phyloP scores from a whole-genome alignment of 2,329 filamentous ascomycete genomes.

The Alternaria incomplexa region DNA sequence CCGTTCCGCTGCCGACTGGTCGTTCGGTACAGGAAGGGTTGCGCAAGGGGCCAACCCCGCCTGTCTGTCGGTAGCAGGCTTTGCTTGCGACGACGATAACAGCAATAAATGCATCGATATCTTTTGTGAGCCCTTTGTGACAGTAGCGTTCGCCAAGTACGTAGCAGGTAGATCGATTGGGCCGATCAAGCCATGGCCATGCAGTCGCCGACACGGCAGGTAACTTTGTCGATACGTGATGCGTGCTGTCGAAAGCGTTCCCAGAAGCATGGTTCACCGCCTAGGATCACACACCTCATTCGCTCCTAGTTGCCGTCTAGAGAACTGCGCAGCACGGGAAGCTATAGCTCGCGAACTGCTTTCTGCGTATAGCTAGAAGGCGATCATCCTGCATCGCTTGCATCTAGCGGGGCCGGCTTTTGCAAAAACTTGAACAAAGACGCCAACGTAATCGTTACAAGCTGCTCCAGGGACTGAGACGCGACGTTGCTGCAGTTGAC shows the following conservation, averaged over 20 bases:
- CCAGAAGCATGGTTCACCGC: slow-evolving; percentile 26
- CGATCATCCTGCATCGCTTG: not conserved
- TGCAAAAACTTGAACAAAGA: not conserved
- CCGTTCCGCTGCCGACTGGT: slow-evolving; percentile 29
- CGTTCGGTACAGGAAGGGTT: slow-evolving; percentile 8
- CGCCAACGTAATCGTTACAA: not conserved
- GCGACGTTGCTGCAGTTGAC: not conserved
- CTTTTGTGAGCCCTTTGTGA: not conserved
- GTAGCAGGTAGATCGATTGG: not conserved
- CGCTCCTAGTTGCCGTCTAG: slow-evolving; percentile 27
- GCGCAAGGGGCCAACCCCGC: slow-evolving; percentile 7
- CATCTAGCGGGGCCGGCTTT: not conserved
- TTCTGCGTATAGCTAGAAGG: slow-evolving; percentile 1
- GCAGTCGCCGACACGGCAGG: slow-evolving; percentile 6
- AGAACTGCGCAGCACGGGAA: slow-evolving; percentile 4
- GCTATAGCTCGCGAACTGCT: not conserved
- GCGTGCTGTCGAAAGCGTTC: slow-evolving; percentile 7
- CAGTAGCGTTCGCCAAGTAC: not conserved
- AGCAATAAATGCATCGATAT: not conserved
- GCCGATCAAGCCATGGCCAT: not conserved
- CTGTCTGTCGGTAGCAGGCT: not conserved
- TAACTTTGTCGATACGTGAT: slow-evolving; percentile 4
- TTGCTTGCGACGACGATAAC: not conserved
- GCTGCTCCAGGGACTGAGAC: not conserved
- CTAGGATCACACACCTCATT: slow-evolving; percentile 19